Base-by-base conservation (phyloP, 345 rosid genomes). In the Bruguiera parviflora region DNA sequence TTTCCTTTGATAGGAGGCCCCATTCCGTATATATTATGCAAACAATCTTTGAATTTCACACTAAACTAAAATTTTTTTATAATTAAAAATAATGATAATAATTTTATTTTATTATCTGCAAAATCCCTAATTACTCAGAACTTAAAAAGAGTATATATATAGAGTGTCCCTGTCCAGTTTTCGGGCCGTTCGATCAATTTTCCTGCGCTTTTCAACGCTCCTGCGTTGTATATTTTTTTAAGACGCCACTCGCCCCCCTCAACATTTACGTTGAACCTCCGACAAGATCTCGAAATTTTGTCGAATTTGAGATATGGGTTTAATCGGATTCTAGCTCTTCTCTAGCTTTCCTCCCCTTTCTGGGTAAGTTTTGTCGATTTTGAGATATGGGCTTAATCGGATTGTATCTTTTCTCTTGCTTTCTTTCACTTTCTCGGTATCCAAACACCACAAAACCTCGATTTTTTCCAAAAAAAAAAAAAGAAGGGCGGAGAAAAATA, bases 371-470 rank as follows among this genome's bases (percentile, higher is more conserved):
- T 43, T 43, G 19, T 43, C 15, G 16, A 43, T 43, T 13, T 43
- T 43, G 19, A 43, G 5, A 3, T 56, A 0, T 24, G 59, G 31
- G 59, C 24, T 24, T 24, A 21, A 9, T 15, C 16, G 11, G 25
- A 10, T 25, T 15, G 22, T 28, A 5, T 15, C 8, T n/a, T 22
- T 69, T 10, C 24, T 6, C 16, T 16, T 5, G 9, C 56, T 67
- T 18, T 63, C 63, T 13, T 47, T 49, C 51, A 8, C 33, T 64
- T 60, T 68, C 64, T 73, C 61, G 4, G 35, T 19, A 32, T 22
- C 67, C 73, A 67, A 71, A 29, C 76, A 19, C 62, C 19, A 1
- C 20, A 51, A 31, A 27, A 29, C 49, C 37, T 67, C 27, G 51
- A 33, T 67, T 62, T 70, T 5, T 8, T 27, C 28, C 25, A 3